Conservation (phyloP, 1,139 yeast genomes). For the Scheffersomyces insectosa region DNA sequence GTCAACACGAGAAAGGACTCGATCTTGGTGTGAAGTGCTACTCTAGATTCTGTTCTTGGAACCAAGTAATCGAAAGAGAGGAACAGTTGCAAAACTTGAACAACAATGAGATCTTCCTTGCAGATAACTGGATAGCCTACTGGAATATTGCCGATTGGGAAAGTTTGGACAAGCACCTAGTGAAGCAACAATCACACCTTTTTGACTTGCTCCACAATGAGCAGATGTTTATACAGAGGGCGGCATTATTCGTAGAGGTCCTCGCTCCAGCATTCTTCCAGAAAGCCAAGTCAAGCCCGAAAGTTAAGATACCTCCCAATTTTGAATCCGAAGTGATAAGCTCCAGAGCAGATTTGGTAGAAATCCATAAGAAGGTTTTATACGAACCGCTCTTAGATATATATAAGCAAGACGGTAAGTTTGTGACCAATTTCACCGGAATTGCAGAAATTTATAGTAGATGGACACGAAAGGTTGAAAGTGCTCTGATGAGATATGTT, state of each 20-base stretch:
- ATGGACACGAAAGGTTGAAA: slow-evolving; percentile 65
- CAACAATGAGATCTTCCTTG: slow-evolving; percentile 38
- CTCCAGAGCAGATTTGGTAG: slow-evolving; percentile 62
- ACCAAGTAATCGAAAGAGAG: slow-evolving; percentile 40
- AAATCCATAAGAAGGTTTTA: slow-evolving; percentile 55
- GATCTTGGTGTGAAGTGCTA: slow-evolving; percentile 32
- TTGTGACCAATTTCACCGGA: slow-evolving; percentile 48
- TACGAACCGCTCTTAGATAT: slow-evolving; percentile 52
- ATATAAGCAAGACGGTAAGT: slow-evolving; percentile 60
- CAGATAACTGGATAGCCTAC: slow-evolving; percentile 72
- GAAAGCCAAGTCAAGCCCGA: neutral
- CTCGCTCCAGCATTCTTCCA: slow-evolving; percentile 46
- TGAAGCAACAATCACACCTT: slow-evolving; percentile 71
- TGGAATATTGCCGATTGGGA: slow-evolving; percentile 67
- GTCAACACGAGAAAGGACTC: slow-evolving; percentile 22
- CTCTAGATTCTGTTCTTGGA: slow-evolving; percentile 39
- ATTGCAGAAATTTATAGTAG: slow-evolving; percentile 64
- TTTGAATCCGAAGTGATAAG: slow-evolving; percentile 63
- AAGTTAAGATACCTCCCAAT: slow-evolving; percentile 17
- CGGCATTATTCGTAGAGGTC: slow-evolving; percentile 59
- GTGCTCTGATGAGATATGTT: slow-evolving; percentile 61
- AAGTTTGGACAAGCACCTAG: slow-evolving; percentile 53
- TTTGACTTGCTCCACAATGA: slow-evolving; percentile 78
- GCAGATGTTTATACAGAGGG: slow-evolving; percentile 70
- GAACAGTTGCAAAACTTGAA: slow-evolving; percentile 31